These are phyloP conservation scores for Fusarium solani-melongenae DNA, from an alignment of 2,329 filamentous ascomycete species.

Conservation along the genomic window DNA sequence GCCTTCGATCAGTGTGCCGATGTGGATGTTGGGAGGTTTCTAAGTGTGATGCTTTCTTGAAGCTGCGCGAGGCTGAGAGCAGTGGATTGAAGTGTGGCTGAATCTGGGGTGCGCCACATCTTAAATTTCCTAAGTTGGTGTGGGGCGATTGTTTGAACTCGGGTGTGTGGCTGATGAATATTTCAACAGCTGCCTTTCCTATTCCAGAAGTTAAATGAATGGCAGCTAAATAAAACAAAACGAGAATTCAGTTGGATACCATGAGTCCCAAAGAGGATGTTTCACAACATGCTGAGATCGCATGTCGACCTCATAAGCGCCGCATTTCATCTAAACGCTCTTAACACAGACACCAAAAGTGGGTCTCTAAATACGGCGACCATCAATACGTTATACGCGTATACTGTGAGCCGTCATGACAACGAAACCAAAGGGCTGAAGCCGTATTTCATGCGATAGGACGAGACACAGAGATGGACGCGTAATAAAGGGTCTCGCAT, in stretches of 20 bases:
- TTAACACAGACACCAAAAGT: background rate
- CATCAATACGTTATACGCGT: conserved; percentile 5
- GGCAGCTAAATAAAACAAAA: background rate
- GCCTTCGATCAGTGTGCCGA: background rate
- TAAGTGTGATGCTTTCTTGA: conserved; percentile 2
- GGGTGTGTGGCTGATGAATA: background rate
- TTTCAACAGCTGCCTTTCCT: background rate
- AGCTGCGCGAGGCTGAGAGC: conserved; percentile 25
- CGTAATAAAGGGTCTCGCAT: background rate
- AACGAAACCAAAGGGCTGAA: background rate
- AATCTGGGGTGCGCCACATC: background rate
- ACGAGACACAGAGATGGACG: background rate
- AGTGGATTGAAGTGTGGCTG: background rate
- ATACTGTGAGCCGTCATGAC: background rate
- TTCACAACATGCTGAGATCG: background rate
- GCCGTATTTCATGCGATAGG: background rate
- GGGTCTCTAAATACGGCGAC: background rate
- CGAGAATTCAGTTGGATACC: background rate
- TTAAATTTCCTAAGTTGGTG: background rate
- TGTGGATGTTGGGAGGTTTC: background rate
- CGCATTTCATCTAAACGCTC: background rate
- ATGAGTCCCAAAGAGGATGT: background rate
- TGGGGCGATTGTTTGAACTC: background rate
- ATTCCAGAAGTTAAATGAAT: background rate
- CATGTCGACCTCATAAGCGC: background rate